phyloP scores from a whole-genome alignment of 2,329 filamentous ascomycete genomes.

The Aspergillus ibericus region DNA sequence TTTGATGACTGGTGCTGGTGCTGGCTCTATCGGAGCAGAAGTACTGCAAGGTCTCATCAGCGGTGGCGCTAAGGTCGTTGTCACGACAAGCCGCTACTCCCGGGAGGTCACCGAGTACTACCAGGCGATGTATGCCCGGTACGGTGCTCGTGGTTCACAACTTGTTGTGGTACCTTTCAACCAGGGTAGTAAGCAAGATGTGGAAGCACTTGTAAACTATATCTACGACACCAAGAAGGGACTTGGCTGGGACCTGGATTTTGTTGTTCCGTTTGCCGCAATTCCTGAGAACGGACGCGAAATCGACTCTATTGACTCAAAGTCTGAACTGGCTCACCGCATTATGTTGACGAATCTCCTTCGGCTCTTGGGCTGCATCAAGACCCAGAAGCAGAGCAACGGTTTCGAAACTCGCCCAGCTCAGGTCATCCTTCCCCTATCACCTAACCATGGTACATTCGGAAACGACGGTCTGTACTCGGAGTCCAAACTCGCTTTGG shows the following conservation, averaged over 20 bases:
- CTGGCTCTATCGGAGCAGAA: conserved; percentile 95
- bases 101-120: conserved; percentile 99
- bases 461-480: conserved; percentile 97
- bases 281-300: conserved; percentile 97
- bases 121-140: conserved; percentile 96
- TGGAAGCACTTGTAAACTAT: conserved; percentile 90
- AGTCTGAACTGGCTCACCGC: conserved; percentile 94
- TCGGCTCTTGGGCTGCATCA: conserved; percentile 85
- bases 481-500: conserved; percentile 93
- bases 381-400: conserved; percentile 81
- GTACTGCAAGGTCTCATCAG: conserved; percentile 94
- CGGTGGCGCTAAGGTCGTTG: conserved; percentile 93
- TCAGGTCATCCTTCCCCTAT: conserved; percentile 92
- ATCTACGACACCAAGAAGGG: conserved; percentile 97
- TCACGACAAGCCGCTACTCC: conserved; percentile 95
- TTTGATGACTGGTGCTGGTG: conserved; percentile 97
- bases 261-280: conserved; percentile 91
- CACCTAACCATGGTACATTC: conserved; percentile 97
- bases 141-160: conserved; percentile 89
- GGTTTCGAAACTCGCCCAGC: conserved; percentile 94
- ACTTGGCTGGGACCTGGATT: conserved; percentile 97
- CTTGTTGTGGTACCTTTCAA: conserved; percentile 99
- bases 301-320: conserved; percentile 94
- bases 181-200: conserved; percentile 96
- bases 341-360: conserved; percentile 99